Base-by-base conservation (phyloP, 345 rosid species). In the Aegle marmelos region DNA sequence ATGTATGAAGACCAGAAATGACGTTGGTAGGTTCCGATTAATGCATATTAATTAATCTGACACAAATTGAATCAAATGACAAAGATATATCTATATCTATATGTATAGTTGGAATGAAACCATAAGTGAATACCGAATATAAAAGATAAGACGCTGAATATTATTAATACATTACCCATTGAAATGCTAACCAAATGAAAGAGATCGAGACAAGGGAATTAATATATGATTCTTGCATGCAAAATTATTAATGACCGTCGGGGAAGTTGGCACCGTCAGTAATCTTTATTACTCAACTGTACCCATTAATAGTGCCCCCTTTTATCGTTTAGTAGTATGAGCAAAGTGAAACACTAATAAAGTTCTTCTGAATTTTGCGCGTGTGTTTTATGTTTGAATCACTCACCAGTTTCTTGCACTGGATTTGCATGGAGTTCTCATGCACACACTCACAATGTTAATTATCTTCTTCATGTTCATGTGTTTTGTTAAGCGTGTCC, bases 171-270 rank as follows among this genome's bases (percentile, higher is more conserved):
- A 5, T 45, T 3, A 11, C 50, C 50, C 50, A 13, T 45, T 45
- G 16, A 45, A 45, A 45, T 13, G 1, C 50, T 45, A 45, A 13
- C 50, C 16, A 45, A 45, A 45, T 45, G 50, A 45, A 45, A 45
- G 50, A 13, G 50, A 45, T 45, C 16, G 50, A 11, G 5, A 3
- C 50, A 13, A 11, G 50, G 16, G 50, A 13, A 45, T 11, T 3
- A 13, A 48, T 13, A 13, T 4, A 48, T 53, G 17, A 16, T 50
- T 50, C 21, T 14, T 50, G 21, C 56, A 53, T 14, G 6, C 77
- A 80, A 70, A 66, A 64, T 36, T n/a, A 75, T 85, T 79, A 84
- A 89, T 82, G 84, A 74, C 86, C 80, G 84, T 34, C 31, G 79
- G 88, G 87, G 83, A 82, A 54, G 90, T 76, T 85, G 85, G 82